phyloP scores from a whole-genome alignment of 345 rosid species.

The Laguncularia racemosa region DNA sequence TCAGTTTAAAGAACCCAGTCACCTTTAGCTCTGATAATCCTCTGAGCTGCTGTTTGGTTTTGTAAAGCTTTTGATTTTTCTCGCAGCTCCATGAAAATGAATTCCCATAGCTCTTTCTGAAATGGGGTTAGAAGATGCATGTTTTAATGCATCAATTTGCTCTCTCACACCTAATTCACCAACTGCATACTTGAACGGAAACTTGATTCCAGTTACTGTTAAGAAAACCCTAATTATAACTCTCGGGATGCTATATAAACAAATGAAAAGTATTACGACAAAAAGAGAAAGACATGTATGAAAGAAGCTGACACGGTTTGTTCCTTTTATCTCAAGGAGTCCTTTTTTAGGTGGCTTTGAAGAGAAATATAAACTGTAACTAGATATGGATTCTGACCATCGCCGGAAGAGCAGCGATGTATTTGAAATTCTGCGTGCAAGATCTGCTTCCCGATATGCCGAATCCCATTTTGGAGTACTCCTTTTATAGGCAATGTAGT shows the following conservation, averaged over 20 bases:
- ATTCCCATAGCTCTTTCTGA: conserved; percentile 35
- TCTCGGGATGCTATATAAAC: too few relatives aligned
- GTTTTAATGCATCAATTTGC: conserved; percentile 20
- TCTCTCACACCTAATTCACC: conserved; percentile 14
- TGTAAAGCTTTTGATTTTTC: conserved; percentile 24
- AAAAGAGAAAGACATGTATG: too few relatives aligned
- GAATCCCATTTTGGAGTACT: too few relatives aligned
- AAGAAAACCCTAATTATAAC: too few relatives aligned
- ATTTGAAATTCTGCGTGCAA: too few relatives aligned
- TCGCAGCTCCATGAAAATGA: conserved; percentile 30
- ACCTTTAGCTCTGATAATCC: conserved; percentile 41
- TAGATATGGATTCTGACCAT: conserved; percentile 45
- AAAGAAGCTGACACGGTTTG: neutral
- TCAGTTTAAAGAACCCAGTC: conserved; percentile 31
- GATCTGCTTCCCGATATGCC: too few relatives aligned
- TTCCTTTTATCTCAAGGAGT: conserved; percentile 19
- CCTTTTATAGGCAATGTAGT: neutral
- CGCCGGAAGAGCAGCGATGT: conserved; percentile 19
- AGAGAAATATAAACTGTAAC: conserved; percentile 42
- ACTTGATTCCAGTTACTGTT: neutral
- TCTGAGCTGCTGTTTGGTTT: conserved; percentile 28
- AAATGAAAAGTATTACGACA: too few relatives aligned
- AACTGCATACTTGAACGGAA: too few relatives aligned
- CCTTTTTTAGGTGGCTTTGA: conserved; percentile 13
- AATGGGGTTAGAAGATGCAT: conserved; percentile 22